Evolutionary conservation across 1,284 basidiomycete genomes (phyloP).

Genomic region (Leccinum fuscescens): DNA sequence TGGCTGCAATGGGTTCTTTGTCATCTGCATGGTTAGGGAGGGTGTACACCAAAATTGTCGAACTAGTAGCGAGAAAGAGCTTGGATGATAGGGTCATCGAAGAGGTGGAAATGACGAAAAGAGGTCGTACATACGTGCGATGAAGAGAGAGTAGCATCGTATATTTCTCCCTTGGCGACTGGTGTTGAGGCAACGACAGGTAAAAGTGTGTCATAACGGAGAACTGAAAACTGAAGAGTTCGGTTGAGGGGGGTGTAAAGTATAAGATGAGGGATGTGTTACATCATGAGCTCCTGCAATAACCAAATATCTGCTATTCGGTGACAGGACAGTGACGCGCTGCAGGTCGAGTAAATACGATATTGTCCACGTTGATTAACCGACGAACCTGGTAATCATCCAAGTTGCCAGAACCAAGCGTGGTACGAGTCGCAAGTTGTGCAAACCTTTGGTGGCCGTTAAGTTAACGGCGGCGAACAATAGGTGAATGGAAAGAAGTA

Average conservation of each 20-base stretch:
- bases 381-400: slow-evolving; percentile 80
- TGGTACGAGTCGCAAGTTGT: slow-evolving; percentile 54
- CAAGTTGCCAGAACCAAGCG: slow-evolving; percentile 54
- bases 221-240: slow-evolving; percentile 57
- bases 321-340: slow-evolving; percentile 79
- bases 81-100: slow-evolving; percentile 28
- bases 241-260: slow-evolving; percentile 12
- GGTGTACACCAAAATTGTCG: slow-evolving; percentile 59
- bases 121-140: slow-evolving; percentile 42
- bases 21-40: slow-evolving; percentile 33
- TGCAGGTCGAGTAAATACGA: slow-evolving; percentile 32
- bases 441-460: slow-evolving; percentile 45
- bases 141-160: slow-evolving; percentile 65
- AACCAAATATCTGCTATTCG: slow-evolving; percentile 56
- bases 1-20: slow-evolving; percentile 28
- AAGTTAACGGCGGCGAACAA: slow-evolving; percentile 12
- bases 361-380: not conserved
- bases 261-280: slow-evolving; percentile 9
- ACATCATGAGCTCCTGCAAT: slow-evolving; percentile 68
- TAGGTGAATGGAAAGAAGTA: slow-evolving; percentile 4
- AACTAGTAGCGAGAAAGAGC: slow-evolving; percentile 65
- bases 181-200: slow-evolving; percentile 46
- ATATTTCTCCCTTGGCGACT: slow-evolving; percentile 66
- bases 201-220: slow-evolving; percentile 64
- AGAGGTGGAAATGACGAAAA: not conserved